Evolutionary conservation across 805 yeast species (phyloP).

Genomic region (Groenewaldozyma tartarivorans): DNA sequence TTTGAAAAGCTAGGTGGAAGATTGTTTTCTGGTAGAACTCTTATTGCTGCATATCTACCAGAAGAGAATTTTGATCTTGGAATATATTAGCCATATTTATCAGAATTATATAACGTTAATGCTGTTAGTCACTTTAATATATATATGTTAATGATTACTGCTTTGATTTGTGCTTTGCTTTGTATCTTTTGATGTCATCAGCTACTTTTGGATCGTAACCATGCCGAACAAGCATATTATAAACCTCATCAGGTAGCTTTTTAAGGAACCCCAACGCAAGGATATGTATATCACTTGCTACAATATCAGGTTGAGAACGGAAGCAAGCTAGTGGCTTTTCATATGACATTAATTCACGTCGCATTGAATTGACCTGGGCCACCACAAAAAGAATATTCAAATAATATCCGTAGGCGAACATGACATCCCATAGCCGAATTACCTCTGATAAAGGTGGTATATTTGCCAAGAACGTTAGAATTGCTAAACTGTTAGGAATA

Average conservation of each 20-base stretch:
- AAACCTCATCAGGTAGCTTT: slow-evolving; percentile 56
- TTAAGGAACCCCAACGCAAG: slow-evolving; percentile 73
- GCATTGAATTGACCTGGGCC: slow-evolving; percentile 66
- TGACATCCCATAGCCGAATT: slow-evolving; percentile 76
- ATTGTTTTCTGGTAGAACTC: slow-evolving; percentile 55
- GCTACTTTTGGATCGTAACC: slow-evolving; percentile 36
- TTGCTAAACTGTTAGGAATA: slow-evolving; percentile 33
- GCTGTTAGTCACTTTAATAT: too few relatives aligned
- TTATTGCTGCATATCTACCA: slow-evolving; percentile 53
- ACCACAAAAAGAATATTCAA: slow-evolving; percentile 76
- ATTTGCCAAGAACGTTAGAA: slow-evolving; percentile 77
- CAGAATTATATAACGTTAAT: too few relatives aligned
- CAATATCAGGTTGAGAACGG: slow-evolving; percentile 61
- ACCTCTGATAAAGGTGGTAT: slow-evolving; percentile 77
- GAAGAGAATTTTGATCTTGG: slow-evolving; percentile 38
- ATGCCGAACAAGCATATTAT: slow-evolving; percentile 54
- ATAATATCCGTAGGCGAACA: slow-evolving; percentile 86
- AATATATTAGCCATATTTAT: too few relatives aligned
- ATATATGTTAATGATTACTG: slow-evolving; percentile 6
- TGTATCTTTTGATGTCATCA: slow-evolving; percentile 1
- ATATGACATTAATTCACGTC: slow-evolving; percentile 51
- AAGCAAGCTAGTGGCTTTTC: slow-evolving; percentile 65
- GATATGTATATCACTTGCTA: slow-evolving; percentile 66
- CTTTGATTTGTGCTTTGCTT: slow-evolving; percentile 2
- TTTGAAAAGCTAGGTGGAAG: slow-evolving; percentile 52